phyloP scores from a whole-genome alignment of 2,329 filamentous ascomycete species.

The Verticillium nubilum region DNA sequence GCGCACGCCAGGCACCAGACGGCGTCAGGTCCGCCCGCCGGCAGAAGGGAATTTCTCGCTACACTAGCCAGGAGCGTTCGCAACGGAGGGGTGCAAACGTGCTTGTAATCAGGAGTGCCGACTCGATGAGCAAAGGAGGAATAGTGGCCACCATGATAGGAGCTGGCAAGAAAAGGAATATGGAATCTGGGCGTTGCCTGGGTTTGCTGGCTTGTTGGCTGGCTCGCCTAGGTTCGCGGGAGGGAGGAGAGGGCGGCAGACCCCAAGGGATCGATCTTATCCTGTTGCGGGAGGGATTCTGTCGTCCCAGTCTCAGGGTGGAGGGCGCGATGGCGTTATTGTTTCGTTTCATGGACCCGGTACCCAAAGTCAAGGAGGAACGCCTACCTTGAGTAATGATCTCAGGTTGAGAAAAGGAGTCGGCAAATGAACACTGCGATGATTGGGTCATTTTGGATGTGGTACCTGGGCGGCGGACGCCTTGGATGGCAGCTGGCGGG shows the following conservation, averaged over 20 bases:
- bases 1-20: neutral
- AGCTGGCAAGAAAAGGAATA: neutral
- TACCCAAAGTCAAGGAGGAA: neutral
- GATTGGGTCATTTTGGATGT: neutral
- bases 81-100: neutral
- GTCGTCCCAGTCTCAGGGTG: neutral
- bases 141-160: neutral
- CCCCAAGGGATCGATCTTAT: neutral
- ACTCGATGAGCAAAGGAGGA: neutral
- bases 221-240: neutral
- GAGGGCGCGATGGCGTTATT: conserved; percentile 1
- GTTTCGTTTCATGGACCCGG: conserved; percentile 4
- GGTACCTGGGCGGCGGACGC: neutral
- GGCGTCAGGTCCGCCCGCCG: neutral
- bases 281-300: neutral
- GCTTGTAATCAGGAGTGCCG: neutral
- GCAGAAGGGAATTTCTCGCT: neutral
- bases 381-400: neutral
- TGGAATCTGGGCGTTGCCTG: neutral
- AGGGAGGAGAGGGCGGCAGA: neutral
- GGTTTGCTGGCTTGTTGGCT: too few species aligned
- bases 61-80: neutral
- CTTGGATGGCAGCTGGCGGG: neutral
- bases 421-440: neutral
- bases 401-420: neutral